Evolutionary conservation across 192 early-diverging fungal genomes (phyloP).

Genomic region (Backusella tarrabulga): DNA sequence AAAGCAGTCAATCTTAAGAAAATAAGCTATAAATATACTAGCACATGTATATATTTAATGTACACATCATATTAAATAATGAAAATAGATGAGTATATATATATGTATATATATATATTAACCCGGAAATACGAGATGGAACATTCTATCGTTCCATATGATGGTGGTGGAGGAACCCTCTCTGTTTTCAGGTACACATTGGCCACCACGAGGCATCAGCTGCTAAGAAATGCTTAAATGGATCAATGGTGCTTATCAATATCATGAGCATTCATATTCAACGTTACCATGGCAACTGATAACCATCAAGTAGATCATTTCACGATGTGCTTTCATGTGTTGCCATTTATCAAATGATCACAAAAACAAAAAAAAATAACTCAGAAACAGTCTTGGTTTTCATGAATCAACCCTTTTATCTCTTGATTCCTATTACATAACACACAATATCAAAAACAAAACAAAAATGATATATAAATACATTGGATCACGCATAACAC

Average conservation of each 20-base stretch:
- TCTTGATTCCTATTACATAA: neutral
- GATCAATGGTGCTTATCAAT: neutral
- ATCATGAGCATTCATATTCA: neutral
- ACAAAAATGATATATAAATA: neutral
- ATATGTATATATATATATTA: no score
- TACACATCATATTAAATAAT: neutral
- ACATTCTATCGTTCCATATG: no score
- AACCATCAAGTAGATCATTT: neutral
- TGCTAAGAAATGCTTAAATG: neutral
- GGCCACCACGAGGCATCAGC: neutral
- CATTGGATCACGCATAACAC: neutral
- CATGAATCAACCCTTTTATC: neutral
- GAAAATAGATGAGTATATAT: no score
- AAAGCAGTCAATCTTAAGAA: no score
- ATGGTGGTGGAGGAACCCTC: no score
- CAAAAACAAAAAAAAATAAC: neutral
- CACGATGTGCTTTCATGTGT: neutral
- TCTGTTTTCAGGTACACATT: neutral
- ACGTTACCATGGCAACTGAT: neutral
- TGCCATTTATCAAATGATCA: neutral
- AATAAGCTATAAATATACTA: neutral
- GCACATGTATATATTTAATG: neutral
- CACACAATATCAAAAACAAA: neutral
- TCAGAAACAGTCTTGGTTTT: neutral
- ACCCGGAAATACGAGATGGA: no score